Percentiles rank a stretch among this genome's conserved stretches.
phyloP scores from a whole-genome alignment of 805 yeast genomes.

The Pichia eremophila region DNA sequence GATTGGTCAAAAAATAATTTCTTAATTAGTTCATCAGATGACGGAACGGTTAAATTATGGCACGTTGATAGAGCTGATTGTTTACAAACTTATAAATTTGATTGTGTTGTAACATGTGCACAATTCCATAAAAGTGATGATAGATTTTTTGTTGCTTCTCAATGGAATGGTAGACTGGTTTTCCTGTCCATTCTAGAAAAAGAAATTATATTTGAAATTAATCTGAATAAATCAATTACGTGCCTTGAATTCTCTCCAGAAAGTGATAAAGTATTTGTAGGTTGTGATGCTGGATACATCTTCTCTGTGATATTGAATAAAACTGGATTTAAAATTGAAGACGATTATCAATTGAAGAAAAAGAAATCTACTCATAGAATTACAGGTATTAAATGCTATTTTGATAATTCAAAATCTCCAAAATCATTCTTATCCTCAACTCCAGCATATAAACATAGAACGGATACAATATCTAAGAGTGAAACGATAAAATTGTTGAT shows the following conservation, averaged over 20 bases:
- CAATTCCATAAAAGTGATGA: constrained; percentile 81
- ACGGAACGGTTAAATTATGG: constrained; percentile 76
- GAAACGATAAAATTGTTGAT: constrained; percentile 33
- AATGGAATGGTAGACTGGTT: constrained; percentile 64
- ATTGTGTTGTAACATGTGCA: constrained; percentile 77
- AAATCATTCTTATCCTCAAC: neutral
- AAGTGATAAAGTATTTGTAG: constrained; percentile 52
- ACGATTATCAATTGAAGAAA: constrained; percentile 38
- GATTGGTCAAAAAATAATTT: constrained; percentile 89
- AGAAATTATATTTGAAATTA: constrained; percentile 49
- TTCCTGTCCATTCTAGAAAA: constrained; percentile 82
- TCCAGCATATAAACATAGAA: constrained; percentile 7
- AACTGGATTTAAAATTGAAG: constrained; percentile 31
- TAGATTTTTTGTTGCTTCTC: constrained; percentile 75
- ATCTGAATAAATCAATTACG: constrained; percentile 56
- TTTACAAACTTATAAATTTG: constrained; percentile 55
- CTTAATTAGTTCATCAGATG: constrained; percentile 73
- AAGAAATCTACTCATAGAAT: constrained; percentile 46
- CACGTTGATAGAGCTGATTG: constrained; percentile 61
- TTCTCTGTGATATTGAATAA: constrained; percentile 50
- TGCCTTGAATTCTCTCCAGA: constrained; percentile 65
- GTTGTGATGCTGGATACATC: constrained; percentile 71
- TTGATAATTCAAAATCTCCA: constrained; percentile 2
- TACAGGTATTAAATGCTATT: constrained; percentile 60
- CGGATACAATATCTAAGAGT: constrained; percentile 3